Evolutionary conservation across 192 early-diverging fungal species (phyloP).

Genomic region (Rhizoclosmatium globosum): DNA sequence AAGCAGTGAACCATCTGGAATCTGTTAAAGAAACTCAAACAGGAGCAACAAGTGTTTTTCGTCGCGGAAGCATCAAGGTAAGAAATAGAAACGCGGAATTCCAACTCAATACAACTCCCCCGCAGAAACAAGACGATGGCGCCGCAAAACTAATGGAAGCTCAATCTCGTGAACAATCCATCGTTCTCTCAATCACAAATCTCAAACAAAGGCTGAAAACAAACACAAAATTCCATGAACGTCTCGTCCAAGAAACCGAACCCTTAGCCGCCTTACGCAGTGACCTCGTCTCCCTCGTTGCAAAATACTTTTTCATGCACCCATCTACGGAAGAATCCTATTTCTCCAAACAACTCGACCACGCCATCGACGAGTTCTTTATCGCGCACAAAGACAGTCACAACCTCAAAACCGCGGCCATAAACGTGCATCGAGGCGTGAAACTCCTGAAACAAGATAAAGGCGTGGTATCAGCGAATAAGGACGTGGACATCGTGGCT

Average conservation of each 20-base stretch:
- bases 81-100: neutral
- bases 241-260: neutral
- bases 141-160: neutral
- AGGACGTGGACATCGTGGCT: neutral
- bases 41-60: too few species aligned
- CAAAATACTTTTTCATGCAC: neutral
- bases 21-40: neutral
- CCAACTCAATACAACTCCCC: neutral
- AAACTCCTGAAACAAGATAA: neutral
- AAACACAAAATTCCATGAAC: neutral
- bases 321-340: neutral
- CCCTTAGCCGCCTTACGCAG: neutral
- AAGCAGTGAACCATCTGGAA: neutral
- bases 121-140: neutral
- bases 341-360: neutral
- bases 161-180: neutral
- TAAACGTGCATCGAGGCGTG: neutral
- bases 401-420: neutral
- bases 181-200: neutral
- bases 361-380: neutral
- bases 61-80: neutral
- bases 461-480: neutral
- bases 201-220: neutral
- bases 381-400: neutral
- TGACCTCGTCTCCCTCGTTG: neutral